Evolutionary conservation across 768 basidiomycete genomes (phyloP).

Genomic region (Cantharellus anzutake): DNA sequence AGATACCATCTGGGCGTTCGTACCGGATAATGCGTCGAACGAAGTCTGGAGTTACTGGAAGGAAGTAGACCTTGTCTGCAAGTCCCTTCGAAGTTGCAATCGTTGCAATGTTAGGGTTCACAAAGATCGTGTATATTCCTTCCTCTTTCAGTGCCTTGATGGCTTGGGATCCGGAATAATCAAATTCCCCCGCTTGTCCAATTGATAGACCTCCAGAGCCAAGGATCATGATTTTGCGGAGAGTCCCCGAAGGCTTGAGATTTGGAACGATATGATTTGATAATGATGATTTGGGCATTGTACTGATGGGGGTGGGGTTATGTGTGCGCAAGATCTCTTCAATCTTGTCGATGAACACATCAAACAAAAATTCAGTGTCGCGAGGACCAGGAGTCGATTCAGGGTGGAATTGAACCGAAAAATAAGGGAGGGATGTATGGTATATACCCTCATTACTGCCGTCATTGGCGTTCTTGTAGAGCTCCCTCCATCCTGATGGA

Average conservation of each 20-base stretch:
- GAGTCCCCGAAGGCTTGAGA: slow-evolving; percentile 25
- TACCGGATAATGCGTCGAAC: slow-evolving; percentile 96
- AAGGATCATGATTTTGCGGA: slow-evolving; percentile 88
- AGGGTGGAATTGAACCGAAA: slow-evolving; percentile 98
- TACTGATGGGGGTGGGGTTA: slow-evolving; percentile 30
- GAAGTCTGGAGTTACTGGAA: slow-evolving; percentile 95
- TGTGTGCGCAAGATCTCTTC: slow-evolving; percentile 47
- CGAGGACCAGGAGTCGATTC: slow-evolving; percentile 93
- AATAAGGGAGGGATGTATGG: slow-evolving; percentile 81
- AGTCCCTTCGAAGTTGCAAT: slow-evolving; percentile 95
- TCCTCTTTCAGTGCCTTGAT: slow-evolving; percentile 99
- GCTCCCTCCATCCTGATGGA: slow-evolving; percentile 72
- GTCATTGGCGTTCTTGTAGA: slow-evolving; percentile 95
- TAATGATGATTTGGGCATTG: slow-evolving; percentile 27
- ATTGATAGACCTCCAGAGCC: slow-evolving; percentile 97
- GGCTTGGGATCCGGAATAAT: slow-evolving; percentile 97
- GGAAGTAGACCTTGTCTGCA: slow-evolving; percentile 98
- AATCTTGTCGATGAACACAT: slow-evolving; percentile 86
- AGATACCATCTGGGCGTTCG: slow-evolving; percentile 97
- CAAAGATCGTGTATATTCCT: slow-evolving; percentile 95
- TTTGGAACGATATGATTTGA: slow-evolving; percentile 27
- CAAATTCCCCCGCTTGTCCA: slow-evolving; percentile 98
- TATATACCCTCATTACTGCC: slow-evolving; percentile 96
- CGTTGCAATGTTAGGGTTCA: slow-evolving; percentile 98
- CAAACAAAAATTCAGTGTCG: slow-evolving; percentile 97